Percentiles rank a stretch among this genome's conserved stretches.
Evolutionary conservation across 352 stramenopile species (phyloP).

Genomic region (Phytophthora pistaciae): DNA sequence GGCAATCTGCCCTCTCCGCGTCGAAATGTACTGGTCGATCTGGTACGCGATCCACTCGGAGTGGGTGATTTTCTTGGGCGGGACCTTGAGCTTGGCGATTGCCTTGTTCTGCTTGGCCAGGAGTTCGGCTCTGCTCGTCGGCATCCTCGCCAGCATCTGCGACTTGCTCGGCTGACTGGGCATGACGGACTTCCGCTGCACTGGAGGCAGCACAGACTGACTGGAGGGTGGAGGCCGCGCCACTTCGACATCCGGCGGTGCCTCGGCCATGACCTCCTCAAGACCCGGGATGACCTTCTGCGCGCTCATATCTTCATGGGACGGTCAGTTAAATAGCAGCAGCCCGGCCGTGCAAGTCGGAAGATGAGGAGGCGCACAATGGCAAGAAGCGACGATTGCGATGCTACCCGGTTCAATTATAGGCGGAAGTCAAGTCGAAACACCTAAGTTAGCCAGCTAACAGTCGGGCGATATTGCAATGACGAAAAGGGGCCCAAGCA

Average conservation of each 20-base stretch:
- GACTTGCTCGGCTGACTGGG: slow-evolving; percentile 19
- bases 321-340: background rate
- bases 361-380: slow-evolving; percentile 26
- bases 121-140: slow-evolving; percentile 34
- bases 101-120: slow-evolving; percentile 35
- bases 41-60: slow-evolving; percentile 58
- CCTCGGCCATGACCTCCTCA: slow-evolving; percentile 18
- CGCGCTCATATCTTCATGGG: slow-evolving; percentile 36
- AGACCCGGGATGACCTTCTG: slow-evolving; percentile 40
- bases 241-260: slow-evolving; percentile 20
- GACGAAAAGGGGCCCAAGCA: too few relatives aligned
- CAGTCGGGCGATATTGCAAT: background rate
- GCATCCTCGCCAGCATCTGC: slow-evolving; percentile 24
- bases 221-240: slow-evolving; percentile 1
- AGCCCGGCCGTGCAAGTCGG: background rate
- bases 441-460: slow-evolving; percentile 1
- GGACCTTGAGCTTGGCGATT: slow-evolving; percentile 34
- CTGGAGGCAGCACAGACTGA: background rate
- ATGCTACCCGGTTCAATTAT: slow-evolving; percentile 21
- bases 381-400: slow-evolving; percentile 21
- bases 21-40: slow-evolving; percentile 77
- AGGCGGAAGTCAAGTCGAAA: slow-evolving; percentile 13
- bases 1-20: slow-evolving; percentile 57
- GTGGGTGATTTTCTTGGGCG: slow-evolving; percentile 40
- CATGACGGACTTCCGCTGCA: slow-evolving; percentile 4